Percentiles rank a stretch among this genome's conserved stretches.
phyloP scores from a whole-genome alignment of 805 yeast species.

The Tetrapisispora nanseiensis region DNA sequence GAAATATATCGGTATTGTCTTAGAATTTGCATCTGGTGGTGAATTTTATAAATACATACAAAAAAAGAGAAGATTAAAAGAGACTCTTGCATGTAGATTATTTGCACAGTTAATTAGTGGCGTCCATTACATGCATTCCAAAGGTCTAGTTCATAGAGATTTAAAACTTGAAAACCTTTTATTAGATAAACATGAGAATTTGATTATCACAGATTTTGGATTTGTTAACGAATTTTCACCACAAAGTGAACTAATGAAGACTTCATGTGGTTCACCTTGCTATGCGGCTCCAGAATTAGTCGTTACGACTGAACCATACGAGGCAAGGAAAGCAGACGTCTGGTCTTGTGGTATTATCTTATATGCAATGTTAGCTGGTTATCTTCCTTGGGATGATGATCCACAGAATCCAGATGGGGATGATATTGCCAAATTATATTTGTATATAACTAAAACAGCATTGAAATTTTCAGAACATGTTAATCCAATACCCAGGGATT shows the following conservation, averaged over 20 bases:
- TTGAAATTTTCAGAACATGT: conserved; percentile 92
- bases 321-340: conserved; percentile 87
- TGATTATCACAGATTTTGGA: conserved; percentile 85
- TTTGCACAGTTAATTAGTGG: conserved; percentile 93
- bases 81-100: conserved; percentile 70
- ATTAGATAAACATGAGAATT: conserved; percentile 77
- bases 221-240: conserved; percentile 72
- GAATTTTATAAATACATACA: conserved; percentile 90
- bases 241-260: conserved; percentile 73
- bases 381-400: conserved; percentile 95
- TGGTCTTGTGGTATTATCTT: conserved; percentile 96
- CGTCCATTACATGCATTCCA: conserved; percentile 85
- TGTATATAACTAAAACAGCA: conserved; percentile 84
- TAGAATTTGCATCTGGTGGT: conserved; percentile 96
- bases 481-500: conserved; percentile 82
- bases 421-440: conserved; percentile 81
- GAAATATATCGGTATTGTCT: conserved; percentile 88
- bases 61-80: conserved; percentile 78
- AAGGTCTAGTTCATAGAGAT: conserved; percentile 87
- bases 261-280: conserved; percentile 96
- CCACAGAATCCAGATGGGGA: conserved; percentile 94
- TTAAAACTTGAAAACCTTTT: conserved; percentile 80
- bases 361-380: conserved; percentile 95
- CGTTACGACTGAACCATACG: conserved; percentile 75
- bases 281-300: conserved; percentile 98